phyloP scores from a whole-genome alignment of 2,329 filamentous ascomycete species.

The Colletotrichum graminicola region DNA sequence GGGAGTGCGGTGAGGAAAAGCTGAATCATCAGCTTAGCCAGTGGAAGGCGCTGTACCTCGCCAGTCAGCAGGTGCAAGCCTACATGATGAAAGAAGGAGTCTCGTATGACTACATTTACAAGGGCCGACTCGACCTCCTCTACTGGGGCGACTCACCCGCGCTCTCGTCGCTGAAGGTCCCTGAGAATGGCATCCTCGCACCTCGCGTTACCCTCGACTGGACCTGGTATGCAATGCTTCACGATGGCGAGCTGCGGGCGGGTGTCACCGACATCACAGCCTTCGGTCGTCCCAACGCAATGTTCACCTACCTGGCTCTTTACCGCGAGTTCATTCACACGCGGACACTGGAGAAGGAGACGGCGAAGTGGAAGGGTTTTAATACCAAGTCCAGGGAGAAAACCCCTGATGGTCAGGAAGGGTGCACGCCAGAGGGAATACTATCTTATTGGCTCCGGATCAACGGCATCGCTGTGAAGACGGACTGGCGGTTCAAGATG shows the following conservation, averaged over 20 bases:
- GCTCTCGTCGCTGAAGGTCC: constrained; percentile 35
- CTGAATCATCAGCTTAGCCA: constrained; percentile 43
- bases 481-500: constrained; percentile 44
- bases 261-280: constrained; percentile 44
- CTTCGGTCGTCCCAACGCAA: constrained; percentile 41
- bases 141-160: constrained; percentile 41
- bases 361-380: constrained; percentile 41
- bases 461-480: constrained; percentile 43
- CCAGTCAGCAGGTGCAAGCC: constrained; percentile 50
- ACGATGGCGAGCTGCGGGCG: constrained; percentile 42
- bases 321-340: constrained; percentile 42
- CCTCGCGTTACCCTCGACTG: constrained; percentile 44
- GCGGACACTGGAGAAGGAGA: constrained; percentile 34
- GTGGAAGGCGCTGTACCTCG: constrained; percentile 46
- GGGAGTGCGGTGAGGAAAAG: constrained; percentile 36
- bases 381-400: constrained; percentile 41
- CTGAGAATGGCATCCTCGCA: constrained; percentile 40
- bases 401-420: constrained; percentile 34
- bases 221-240: constrained; percentile 44
- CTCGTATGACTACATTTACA: constrained; percentile 41
- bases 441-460: constrained; percentile 43
- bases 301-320: constrained; percentile 43
- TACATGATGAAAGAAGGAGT: constrained; percentile 46
- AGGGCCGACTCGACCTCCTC: constrained; percentile 38
- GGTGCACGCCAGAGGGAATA: constrained; percentile 42